Evolutionary conservation across 2,329 filamentous ascomycete genomes (phyloP), one percentile per base, ranked within the genome.

Genomic region (Ciborinia camelliae): DNA sequence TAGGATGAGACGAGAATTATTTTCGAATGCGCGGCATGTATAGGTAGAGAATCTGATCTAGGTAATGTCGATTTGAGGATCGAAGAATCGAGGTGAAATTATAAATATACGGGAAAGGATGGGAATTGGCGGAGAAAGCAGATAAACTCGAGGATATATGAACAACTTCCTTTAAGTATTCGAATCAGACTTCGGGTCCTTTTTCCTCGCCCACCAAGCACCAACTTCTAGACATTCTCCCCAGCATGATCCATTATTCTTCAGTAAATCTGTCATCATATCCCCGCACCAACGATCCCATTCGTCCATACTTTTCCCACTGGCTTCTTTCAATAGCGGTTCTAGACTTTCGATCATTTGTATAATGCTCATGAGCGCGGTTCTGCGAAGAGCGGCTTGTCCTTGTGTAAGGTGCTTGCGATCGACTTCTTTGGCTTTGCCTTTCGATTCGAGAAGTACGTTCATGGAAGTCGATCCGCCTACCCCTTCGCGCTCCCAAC

Each of bases 201-300:
- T 90, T 82, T 97, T 98, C 77, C 89, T 92, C 67, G 88, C 96
- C 76, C 88, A 95, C 81, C 93, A 97, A 76, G 92, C 95, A 45
- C 94, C 91, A 69, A 92, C 86, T 72, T 86, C 91, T 26, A 97
- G 79, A 76, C 92, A 96, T 77, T 97, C 93, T 55, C 93, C 92
- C 80, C 87, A 92, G 55, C 85, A 87, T 23, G 90, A 88, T 26
- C 91, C 90, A 63, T 87, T 88, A 67, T 94, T 89, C 75, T 89
- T 87, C 73, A 96, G 83, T 73, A 97, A 77, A 76, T 95, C 90
- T 54, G 86, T 85, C 83, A 92, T 94, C 89, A 97, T 91, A 76
- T 89, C 91, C 48, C 88, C 87, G 78, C 90, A 86, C 93, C 93
- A 97, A 50, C 86, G 82, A 75, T 96, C 90, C 92, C 92, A 97